phyloP scores from a whole-genome alignment of 257 asterid genomes.

The Leptodermis oblonga region DNA sequence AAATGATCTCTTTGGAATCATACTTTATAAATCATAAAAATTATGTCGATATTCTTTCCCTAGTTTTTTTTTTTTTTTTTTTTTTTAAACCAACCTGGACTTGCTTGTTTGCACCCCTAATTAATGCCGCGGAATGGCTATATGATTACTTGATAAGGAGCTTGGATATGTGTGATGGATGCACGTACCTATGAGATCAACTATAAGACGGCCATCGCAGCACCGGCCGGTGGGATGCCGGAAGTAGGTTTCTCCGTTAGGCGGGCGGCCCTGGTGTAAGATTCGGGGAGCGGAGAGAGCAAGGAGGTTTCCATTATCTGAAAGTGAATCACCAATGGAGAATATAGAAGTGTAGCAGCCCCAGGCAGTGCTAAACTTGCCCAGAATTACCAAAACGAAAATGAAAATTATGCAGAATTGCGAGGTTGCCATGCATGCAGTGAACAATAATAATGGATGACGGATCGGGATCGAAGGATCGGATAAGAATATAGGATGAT shows the following conservation, averaged over 20 bases:
- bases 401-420: not conserved
- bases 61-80: too few species aligned
- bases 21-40: too few species aligned
- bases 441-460: too few species aligned
- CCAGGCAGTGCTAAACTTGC: not conserved
- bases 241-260: slow-evolving; percentile 19
- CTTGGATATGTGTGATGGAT: too few species aligned
- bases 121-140: too few species aligned
- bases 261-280: not conserved
- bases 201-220: slow-evolving; percentile 16
- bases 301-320: slow-evolving; percentile 18
- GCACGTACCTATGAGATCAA: slow-evolving; percentile 14
- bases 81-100: too few species aligned
- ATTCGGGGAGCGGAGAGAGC: not conserved
- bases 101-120: too few species aligned
- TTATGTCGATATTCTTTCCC: too few species aligned
- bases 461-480: too few species aligned
- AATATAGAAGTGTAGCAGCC: slow-evolving; percentile 14
- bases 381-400: not conserved
- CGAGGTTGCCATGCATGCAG: not conserved
- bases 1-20: too few species aligned
- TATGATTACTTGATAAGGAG: too few species aligned
- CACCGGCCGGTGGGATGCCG: slow-evolving; percentile 16
- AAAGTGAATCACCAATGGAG: slow-evolving; percentile 21
- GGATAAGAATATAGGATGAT: too few species aligned